Evolutionary conservation across 768 basidiomycete species (phyloP), one percentile per base, ranked within the genome.

Genomic region (Fistulinella prunicolor): DNA sequence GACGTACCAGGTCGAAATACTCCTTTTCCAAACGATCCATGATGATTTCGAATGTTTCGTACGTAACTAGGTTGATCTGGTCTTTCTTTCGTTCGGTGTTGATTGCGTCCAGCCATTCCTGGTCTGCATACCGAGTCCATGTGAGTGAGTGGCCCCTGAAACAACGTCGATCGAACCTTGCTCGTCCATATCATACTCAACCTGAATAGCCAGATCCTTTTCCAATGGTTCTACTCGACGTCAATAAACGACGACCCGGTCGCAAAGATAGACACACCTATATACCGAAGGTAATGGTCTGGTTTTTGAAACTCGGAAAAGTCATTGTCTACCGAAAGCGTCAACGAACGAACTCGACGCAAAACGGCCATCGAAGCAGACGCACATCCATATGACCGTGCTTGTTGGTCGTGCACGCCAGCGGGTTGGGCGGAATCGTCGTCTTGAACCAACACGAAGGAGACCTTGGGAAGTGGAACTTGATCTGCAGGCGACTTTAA

Each of bases 101-200:
- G 55, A 93, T 69, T 1, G 75, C 69, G 53, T 96, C 90, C 16
- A 99, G 79, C 96, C 96, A 99, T 67, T 92, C 89, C 68, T 91
- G 84, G 70, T 98, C 94, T 94, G 59, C 32, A 39, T 13, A 23
- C 16, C 30, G 16, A 38, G 16, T 20, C 44, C 24, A 13, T 23
- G 43, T 55, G 49, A 54, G 47, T 14, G 34, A 37, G 46, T 42
- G 21, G 42, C 29, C 37, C 24, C 29, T 17, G 37, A 16, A 44
- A 17, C 10, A 6, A 32, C 19, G 34, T 28, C 16, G 10, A 17
- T 58, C 73, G 17, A 30, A 87, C 93, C 94, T 81, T 97, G 94
- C 63, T 97, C 96, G 62, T 98, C 96, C 94, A 99, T 98, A 63
- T 98, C 96, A 73, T 99, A 99, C 67, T 98, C 96, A 20, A 99